Conservation (phyloP, 2,329 filamentous ascomycete genomes). For the Fusarium buharicum region DNA sequence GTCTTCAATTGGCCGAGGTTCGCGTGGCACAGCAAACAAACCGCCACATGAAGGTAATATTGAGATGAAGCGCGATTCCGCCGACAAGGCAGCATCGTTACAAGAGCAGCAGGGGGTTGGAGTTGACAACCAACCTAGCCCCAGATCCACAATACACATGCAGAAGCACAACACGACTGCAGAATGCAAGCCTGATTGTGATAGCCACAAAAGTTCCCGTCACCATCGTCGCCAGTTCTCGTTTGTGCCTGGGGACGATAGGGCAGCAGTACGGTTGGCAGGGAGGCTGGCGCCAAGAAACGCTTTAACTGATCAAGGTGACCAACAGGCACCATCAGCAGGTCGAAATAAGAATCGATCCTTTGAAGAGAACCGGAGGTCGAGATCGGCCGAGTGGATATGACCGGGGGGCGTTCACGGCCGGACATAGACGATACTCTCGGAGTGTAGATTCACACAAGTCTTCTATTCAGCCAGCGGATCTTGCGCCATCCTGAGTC, state of each 20-base stretch:
- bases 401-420: slow-evolving; percentile 3
- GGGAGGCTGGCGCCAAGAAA: slow-evolving; percentile 1
- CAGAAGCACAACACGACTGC: neutral
- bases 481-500: neutral
- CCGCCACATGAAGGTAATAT: slow-evolving; percentile 12
- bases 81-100: slow-evolving; percentile 1
- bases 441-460: slow-evolving; percentile 1
- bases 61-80: slow-evolving; percentile 11
- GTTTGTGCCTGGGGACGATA: slow-evolving; percentile 45
- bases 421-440: slow-evolving; percentile 11
- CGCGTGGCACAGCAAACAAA: slow-evolving; percentile 1
- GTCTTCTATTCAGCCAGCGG: neutral
- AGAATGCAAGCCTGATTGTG: neutral
- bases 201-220: neutral
- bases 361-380: slow-evolving; percentile 9
- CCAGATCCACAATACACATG: neutral
- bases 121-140: neutral
- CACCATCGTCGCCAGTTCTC: slow-evolving; percentile 45
- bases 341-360: neutral
- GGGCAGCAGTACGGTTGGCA: slow-evolving; percentile 10
- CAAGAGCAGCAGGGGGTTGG: slow-evolving; percentile 1
- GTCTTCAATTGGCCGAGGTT: slow-evolving; percentile 5
- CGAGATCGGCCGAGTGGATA: slow-evolving; percentile 35
- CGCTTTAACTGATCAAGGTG: neutral
- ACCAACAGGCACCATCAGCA: slow-evolving; percentile 2